A percentile compares a stretch with the other conserved stretches of the same genome.
Conservation (phyloP, 495 filamentous ascomycete genomes). For the Delitschia confertaspora region DNA sequence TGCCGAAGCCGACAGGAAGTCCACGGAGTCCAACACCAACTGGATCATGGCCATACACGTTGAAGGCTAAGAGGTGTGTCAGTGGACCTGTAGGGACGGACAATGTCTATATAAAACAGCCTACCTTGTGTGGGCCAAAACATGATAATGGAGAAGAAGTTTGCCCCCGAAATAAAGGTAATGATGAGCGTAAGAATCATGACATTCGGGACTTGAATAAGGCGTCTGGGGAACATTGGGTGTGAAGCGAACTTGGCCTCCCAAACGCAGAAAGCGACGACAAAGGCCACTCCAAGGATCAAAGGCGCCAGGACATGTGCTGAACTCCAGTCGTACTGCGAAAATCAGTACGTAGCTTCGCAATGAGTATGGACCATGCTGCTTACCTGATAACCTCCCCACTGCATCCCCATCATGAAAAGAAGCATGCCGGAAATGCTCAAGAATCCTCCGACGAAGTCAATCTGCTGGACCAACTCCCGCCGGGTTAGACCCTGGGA, state of each 20-base stretch:
- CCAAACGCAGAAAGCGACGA: slow-evolving; percentile 31
- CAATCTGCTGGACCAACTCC: slow-evolving; percentile 50
- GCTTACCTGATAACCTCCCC: slow-evolving; percentile 56
- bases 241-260: slow-evolving; percentile 25
- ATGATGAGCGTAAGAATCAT: slow-evolving; percentile 29
- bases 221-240: slow-evolving; percentile 30
- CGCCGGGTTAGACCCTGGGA: slow-evolving; percentile 41
- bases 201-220: slow-evolving; percentile 23
- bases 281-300: slow-evolving; percentile 26
- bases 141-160: slow-evolving; percentile 30
- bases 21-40: slow-evolving; percentile 28
- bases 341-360: not conserved
- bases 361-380: not conserved
- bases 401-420: slow-evolving; percentile 59
- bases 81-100: no score
- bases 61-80: slow-evolving; percentile 26
- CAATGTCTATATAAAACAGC: no score
- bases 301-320: slow-evolving; percentile 29
- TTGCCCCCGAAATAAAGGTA: slow-evolving; percentile 32
- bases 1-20: slow-evolving; percentile 28
- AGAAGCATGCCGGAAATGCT: slow-evolving; percentile 55
- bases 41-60: slow-evolving; percentile 31
- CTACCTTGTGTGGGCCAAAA: slow-evolving; percentile 36
- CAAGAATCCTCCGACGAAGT: slow-evolving; percentile 59
- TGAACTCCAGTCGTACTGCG: slow-evolving; percentile 30